Evolutionary conservation across 1,284 basidiomycete species (phyloP).

Genomic region (Vanrija humicola): DNA sequence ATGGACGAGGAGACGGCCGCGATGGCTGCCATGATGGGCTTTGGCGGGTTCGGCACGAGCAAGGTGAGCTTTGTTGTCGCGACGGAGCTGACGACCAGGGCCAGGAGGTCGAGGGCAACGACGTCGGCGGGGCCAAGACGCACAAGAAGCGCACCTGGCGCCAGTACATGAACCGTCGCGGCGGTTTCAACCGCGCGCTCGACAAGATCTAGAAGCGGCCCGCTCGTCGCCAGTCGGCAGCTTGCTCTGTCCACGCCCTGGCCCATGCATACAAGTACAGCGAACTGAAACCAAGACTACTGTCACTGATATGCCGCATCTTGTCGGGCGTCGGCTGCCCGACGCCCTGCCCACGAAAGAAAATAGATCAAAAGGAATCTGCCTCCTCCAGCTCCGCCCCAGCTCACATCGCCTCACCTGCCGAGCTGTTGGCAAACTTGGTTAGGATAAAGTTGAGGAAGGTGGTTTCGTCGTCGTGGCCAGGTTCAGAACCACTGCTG

Average conservation of each 20-base stretch:
- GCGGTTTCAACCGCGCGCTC: conserved; percentile 86
- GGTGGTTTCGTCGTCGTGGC: conserved; percentile 36
- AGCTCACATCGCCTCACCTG: conserved; percentile 27
- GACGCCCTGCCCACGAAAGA: not conserved
- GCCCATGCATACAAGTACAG: not conserved
- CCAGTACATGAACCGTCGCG: conserved; percentile 68
- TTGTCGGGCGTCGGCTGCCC: too few relatives aligned
- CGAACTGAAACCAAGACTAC: too few relatives aligned
- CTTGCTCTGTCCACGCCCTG: too few relatives aligned
- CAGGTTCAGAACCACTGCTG: conserved; percentile 13
- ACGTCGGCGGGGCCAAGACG: conserved; percentile 60
- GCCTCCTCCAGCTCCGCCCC: not conserved
- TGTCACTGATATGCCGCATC: too few relatives aligned
- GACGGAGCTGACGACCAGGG: conserved; percentile 54
- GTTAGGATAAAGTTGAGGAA: conserved; percentile 46
- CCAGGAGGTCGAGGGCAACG: conserved; percentile 59
- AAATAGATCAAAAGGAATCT: not conserved
- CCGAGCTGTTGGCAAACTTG: conserved; percentile 42
- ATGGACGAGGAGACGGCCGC: conserved; percentile 61
- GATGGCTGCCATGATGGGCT: conserved; percentile 89
- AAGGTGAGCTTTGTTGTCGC: conserved; percentile 58
- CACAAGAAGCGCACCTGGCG: conserved; percentile 92
- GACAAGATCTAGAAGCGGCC: conserved; percentile 59
- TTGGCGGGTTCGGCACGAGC: conserved; percentile 80
- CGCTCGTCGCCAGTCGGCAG: not conserved